phyloP scores from a whole-genome alignment of 2,329 filamentous ascomycete genomes.

The Fusarium sp. region DNA sequence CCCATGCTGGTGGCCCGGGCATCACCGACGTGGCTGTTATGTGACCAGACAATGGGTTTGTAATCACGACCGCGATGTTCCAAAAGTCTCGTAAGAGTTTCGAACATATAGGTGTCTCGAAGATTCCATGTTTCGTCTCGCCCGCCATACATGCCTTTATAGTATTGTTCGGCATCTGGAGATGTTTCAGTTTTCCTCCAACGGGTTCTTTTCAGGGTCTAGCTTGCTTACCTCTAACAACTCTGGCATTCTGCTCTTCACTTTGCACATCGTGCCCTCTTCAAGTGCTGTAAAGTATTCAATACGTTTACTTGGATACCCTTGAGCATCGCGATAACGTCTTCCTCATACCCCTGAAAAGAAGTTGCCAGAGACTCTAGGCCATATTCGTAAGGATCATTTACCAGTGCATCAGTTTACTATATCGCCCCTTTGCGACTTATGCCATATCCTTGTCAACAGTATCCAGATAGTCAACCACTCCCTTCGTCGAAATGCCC shows the following conservation, averaged over 20 bases:
- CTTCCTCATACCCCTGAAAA: conserved; percentile 19
- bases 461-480: conserved; percentile 20
- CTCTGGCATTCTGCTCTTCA: conserved; percentile 23
- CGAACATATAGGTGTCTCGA: conserved; percentile 23
- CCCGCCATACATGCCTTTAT: conserved; percentile 23
- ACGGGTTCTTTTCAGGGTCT: not conserved
- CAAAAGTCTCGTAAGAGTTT: conserved; percentile 20
- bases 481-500: conserved; percentile 21
- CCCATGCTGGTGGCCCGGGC: conserved; percentile 29
- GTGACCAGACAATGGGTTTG: conserved; percentile 29
- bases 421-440: conserved; percentile 12
- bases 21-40: conserved; percentile 28
- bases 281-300: conserved; percentile 9
- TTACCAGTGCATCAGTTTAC: conserved; percentile 17
- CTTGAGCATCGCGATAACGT: conserved; percentile 17
- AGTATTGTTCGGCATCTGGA: conserved; percentile 27
- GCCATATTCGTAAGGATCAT: conserved; percentile 25
- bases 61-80: conserved; percentile 12
- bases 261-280: conserved; percentile 22
- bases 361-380: conserved; percentile 17
- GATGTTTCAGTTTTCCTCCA: not conserved
- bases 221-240: conserved; percentile 9
- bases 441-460: conserved; percentile 28
- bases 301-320: conserved; percentile 8
- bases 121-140: conserved; percentile 28